These are phyloP conservation scores for Paramecium sonneborni DNA, from an alignment of 73 alveolate species.

Conservation along the genomic window DNA sequence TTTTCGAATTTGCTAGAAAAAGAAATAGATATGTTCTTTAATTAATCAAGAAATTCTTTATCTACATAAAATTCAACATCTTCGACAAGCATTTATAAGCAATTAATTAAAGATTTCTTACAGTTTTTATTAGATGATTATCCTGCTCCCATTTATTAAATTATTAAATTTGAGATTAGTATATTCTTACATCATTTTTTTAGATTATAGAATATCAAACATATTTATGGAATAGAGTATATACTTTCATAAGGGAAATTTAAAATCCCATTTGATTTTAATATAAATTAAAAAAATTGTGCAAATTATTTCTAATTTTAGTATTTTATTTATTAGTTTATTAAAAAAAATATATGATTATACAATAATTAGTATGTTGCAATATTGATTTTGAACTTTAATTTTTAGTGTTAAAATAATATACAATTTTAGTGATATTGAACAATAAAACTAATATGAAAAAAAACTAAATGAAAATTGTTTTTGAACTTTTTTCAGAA, in stretches of 20 bases:
- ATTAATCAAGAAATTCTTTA: not conserved
- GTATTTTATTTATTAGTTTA: too few species aligned
- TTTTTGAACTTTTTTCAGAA: not conserved
- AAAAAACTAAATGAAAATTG: not conserved
- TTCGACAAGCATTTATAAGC: not conserved
- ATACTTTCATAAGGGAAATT: not conserved
- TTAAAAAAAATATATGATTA: too few species aligned
- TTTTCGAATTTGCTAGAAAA: not conserved
- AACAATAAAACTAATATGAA: too few species aligned
- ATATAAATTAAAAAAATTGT: too few species aligned
- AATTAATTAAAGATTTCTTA: not conserved
- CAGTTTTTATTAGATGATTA: not conserved
- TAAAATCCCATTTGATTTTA: too few species aligned
- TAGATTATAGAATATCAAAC: not conserved
- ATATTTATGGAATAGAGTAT: not conserved
- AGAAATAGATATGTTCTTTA: not conserved
- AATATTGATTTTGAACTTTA: too few species aligned
- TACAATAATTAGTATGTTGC: too few species aligned
- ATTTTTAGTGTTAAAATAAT: too few species aligned
- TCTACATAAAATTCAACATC: not conserved
- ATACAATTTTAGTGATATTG: too few species aligned
- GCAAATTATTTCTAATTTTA: too few species aligned
- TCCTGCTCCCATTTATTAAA: not conserved
- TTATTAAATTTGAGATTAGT: not conserved
- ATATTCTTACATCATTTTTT: not conserved